Percentiles rank a stretch among this genome's conserved stretches.
Evolutionary conservation across 371 early-diverging fungal genomes (phyloP).

Genomic region (Mucor mucedo): DNA sequence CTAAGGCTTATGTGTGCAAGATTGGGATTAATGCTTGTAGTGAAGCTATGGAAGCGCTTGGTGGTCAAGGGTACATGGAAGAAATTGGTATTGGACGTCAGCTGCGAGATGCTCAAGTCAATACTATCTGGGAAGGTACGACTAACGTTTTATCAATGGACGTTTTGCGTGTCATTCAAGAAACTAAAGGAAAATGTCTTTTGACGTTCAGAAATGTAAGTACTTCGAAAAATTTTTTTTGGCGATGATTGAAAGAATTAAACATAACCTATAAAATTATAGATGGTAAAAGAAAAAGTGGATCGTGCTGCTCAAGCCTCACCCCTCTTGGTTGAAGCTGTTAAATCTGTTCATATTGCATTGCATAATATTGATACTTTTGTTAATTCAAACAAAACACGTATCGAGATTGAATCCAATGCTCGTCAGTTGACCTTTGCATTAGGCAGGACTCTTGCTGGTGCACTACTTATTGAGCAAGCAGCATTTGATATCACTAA

Average conservation of each 20-base stretch:
- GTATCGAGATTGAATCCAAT: conserved; percentile 44
- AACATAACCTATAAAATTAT: neutral
- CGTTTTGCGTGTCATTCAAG: conserved; percentile 62
- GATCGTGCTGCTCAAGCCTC: conserved; percentile 7
- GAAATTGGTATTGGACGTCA: conserved; percentile 65
- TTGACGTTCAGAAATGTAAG: conserved; percentile 44
- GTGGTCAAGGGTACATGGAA: conserved; percentile 79
- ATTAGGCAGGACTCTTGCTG: conserved; percentile 54
- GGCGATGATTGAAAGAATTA: neutral
- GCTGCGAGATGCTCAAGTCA: conserved; percentile 69
- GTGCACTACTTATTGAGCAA: conserved; percentile 56
- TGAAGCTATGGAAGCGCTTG: conserved; percentile 71
- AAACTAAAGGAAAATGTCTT: conserved; percentile 51
- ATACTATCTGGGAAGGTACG: conserved; percentile 76
- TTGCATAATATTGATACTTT: conserved; percentile 28
- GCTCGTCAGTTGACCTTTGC: conserved; percentile 61
- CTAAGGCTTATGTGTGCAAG: conserved; percentile 65
- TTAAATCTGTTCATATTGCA: conserved; percentile 30
- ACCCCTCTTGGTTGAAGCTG: conserved; percentile 25
- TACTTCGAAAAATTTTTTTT: too few relatives aligned
- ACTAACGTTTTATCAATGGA: conserved; percentile 72
- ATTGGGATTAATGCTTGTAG: conserved; percentile 50
- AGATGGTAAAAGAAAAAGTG: conserved; percentile 20
- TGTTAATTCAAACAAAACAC: conserved; percentile 1
- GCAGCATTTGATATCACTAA: conserved; percentile 51